Base-by-base conservation (phyloP, 768 basidiomycete genomes). In the Nidularia sp. region DNA sequence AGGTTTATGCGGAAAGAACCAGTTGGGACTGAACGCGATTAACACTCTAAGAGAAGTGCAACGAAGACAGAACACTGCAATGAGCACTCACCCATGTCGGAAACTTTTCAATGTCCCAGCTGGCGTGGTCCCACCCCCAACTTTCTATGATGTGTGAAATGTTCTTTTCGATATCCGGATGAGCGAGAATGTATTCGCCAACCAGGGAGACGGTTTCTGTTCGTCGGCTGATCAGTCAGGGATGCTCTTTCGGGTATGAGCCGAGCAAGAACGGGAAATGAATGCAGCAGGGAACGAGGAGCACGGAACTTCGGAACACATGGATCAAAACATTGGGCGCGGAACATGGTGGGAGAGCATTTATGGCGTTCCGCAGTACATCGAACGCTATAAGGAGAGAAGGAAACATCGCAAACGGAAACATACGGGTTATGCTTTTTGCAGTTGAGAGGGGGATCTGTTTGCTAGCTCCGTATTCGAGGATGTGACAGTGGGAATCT, bases 51-150 rank as follows among this genome's bases (percentile, higher is more conserved):
- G 18, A 18, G 18, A 18, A 18, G 18, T 18, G 18, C 18, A 18
- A 18, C 18, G 18, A 18, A 39, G 15, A 39, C 36, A 39, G 36
- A 39, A 39, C 9, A 39, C 9, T 15, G 15, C 15, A 15, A 9
- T 39, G 9, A 9, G 44, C 1, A 18, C 34, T 29, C 13, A 33
- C 47, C 47, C 47, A 48, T 9, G 73, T 76, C 4, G 85, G 86
- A 66, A 81, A 85, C 29, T 67, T 67, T 35, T 67, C 66, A 25
- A 54, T 58, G 12, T 70, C 62, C 83, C 82, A 84, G 50, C 70
- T 70, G 3, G 86, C 88, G 65, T 90, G 89, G 59, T 90, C 85
- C 86, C 88, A 91, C 2, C 88, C 90, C 68, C 82, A 77, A 3
- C 86, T 86, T 55, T 82, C 76, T 5, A 90, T 71, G 62, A 79